Evolutionary conservation across 2,329 filamentous ascomycete species (phyloP).

Genomic region (Nemania sp.): DNA sequence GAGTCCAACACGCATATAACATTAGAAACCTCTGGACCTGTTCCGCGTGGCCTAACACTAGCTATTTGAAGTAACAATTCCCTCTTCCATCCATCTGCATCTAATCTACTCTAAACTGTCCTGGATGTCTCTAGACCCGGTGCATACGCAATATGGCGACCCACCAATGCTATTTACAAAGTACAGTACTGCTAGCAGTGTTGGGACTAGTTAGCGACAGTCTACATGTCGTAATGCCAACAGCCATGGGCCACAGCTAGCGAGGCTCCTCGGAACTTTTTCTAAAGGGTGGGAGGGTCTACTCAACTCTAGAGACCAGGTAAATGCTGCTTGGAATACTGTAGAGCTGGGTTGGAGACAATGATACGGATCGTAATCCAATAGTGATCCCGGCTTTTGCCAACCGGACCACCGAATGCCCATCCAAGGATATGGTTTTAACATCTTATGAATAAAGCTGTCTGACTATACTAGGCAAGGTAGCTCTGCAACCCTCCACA

Average conservation of each 20-base stretch:
- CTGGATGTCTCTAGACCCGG: slow-evolving; percentile 9
- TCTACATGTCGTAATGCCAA: slow-evolving; percentile 1
- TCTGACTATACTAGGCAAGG: slow-evolving; percentile 1
- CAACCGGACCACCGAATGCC: slow-evolving; percentile 3
- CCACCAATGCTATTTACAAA: slow-evolving; percentile 4
- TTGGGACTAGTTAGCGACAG: slow-evolving; percentile 3
- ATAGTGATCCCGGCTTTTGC: slow-evolving; percentile 7
- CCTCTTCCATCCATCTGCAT: slow-evolving; percentile 1
- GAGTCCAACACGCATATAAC: background rate
- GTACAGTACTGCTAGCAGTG: slow-evolving; percentile 1
- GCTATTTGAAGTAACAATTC: background rate
- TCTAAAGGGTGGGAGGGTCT: background rate
- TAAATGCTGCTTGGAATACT: background rate
- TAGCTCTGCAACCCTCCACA: slow-evolving; percentile 1
- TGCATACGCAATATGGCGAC: background rate
- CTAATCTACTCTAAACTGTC: background rate
- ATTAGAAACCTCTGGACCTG: background rate
- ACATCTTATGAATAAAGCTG: background rate
- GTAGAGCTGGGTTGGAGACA: slow-evolving; percentile 11
- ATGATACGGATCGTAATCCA: slow-evolving; percentile 9
- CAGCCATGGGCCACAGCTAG: background rate
- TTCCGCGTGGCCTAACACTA: background rate
- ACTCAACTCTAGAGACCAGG: slow-evolving; percentile 1
- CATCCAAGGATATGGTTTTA: slow-evolving; percentile 19
- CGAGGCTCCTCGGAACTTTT: background rate